Evolutionary conservation across 1,284 basidiomycete genomes (phyloP).

Genomic region (Puccinia novopanici): DNA sequence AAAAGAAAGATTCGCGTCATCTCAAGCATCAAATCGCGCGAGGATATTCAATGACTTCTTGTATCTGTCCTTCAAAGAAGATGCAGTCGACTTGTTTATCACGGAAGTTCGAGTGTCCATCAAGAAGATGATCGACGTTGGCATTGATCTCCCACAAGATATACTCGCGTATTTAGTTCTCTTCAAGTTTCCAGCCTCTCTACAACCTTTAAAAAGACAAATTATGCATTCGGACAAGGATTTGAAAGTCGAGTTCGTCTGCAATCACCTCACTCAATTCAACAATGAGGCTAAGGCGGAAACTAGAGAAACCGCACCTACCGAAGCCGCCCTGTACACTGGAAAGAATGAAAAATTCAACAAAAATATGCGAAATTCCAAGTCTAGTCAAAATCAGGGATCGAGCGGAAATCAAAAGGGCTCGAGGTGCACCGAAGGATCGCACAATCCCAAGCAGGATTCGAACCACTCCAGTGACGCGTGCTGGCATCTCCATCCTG

Average conservation of each 20-base stretch:
- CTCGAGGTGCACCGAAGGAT: not conserved
- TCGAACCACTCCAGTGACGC: not conserved
- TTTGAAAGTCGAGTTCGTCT: not conserved
- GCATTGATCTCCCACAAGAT: no score
- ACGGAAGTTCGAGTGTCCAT: no score
- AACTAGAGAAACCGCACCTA: not conserved
- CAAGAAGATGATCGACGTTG: no score
- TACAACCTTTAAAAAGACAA: not conserved
- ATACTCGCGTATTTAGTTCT: no score
- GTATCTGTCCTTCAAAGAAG: no score
- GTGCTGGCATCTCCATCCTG: not conserved
- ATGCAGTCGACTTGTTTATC: no score
- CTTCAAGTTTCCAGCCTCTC: not conserved
- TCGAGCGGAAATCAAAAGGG: no score
- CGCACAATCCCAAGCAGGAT: not conserved
- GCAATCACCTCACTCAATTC: no score
- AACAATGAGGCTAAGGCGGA: not conserved
- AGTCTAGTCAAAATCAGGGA: no score
- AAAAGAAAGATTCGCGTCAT: no score
- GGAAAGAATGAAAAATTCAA: not conserved
- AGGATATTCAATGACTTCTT: no score
- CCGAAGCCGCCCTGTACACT: not conserved
- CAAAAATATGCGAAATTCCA: not conserved
- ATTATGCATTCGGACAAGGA: slow-evolving; percentile 8
- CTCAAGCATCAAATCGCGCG: no score